These are phyloP conservation scores for Rhynchospora breviuscula DNA, from an alignment of 176 grass and related monocot genomes.

Conservation along the genomic window DNA sequence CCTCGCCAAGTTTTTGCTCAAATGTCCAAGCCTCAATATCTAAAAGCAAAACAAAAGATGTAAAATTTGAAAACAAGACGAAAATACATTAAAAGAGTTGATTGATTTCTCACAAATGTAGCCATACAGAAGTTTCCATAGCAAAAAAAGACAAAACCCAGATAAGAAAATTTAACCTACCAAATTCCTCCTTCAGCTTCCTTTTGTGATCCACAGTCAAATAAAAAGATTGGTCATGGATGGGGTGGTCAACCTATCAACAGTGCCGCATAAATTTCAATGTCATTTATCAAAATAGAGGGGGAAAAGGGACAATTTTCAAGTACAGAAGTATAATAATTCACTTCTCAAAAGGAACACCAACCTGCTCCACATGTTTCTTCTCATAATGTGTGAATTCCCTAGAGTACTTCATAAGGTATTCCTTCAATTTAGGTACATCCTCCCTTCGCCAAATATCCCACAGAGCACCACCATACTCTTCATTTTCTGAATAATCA, in stretches of 20 bases:
- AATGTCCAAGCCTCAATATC: constrained; percentile 95
- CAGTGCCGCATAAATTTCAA: background rate
- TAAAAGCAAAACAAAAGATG: constrained; percentile 11
- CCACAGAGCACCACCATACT: constrained; percentile 71
- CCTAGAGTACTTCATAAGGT: constrained; percentile 52
- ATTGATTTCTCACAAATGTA: background rate
- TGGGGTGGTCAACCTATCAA: constrained; percentile 74
- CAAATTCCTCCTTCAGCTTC: constrained; percentile 86
- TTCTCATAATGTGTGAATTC: constrained; percentile 66
- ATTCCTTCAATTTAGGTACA: constrained; percentile 57
- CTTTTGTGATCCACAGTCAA: constrained; percentile 68
- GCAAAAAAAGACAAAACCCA: background rate
- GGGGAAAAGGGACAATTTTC: background rate
- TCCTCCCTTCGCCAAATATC: constrained; percentile 86
- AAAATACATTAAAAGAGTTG: background rate
- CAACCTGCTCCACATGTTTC: constrained; percentile 51
- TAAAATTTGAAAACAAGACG: background rate
- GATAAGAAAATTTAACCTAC: constrained; percentile 27
- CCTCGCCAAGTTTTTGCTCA: constrained; percentile 92
- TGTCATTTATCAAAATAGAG: background rate
- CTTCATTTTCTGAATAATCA: constrained; percentile 14
- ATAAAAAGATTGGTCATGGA: constrained; percentile 91
- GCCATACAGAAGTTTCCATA: background rate
- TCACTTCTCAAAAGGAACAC: background rate
- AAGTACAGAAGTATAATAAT: background rate